These are phyloP conservation scores for Monilinia polystroma DNA, from an alignment of 2,329 filamentous ascomycete genomes.

Conservation along the genomic window DNA sequence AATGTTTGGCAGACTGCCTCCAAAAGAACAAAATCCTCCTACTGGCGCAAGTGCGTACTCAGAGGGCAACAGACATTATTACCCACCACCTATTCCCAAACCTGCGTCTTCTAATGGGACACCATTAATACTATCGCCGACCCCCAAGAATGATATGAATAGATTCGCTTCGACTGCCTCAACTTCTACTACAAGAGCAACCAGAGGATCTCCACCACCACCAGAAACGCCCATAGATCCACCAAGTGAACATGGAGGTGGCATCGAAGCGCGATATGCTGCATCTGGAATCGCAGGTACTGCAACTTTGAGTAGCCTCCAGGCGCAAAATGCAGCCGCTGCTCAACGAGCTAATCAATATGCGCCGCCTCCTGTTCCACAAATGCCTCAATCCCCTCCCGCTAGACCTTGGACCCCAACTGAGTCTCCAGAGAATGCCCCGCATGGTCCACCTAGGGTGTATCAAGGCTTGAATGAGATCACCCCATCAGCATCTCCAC, in stretches of 20 bases:
- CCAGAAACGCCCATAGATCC: conserved; percentile 86
- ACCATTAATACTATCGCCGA: conserved; percentile 35
- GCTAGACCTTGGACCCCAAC: conserved; percentile 91
- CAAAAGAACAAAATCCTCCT: conserved; percentile 32
- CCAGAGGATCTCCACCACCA: conserved; percentile 88
- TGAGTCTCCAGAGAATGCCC: conserved; percentile 79
- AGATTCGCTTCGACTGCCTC: conserved; percentile 80
- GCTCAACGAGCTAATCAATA: conserved; percentile 81
- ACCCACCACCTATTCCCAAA: conserved; percentile 53
- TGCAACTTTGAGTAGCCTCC: conserved; percentile 74
- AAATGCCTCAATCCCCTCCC: conserved; percentile 36
- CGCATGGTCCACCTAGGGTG: conserved; percentile 84
- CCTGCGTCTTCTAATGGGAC: conserved; percentile 30
- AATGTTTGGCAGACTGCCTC: conserved; percentile 65
- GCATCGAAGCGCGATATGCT: conserved; percentile 88
- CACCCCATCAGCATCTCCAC: conserved; percentile 42
- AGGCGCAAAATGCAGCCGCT: conserved; percentile 73
- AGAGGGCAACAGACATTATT: conserved; percentile 45
- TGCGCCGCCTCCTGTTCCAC: conserved; percentile 49
- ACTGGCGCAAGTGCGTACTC: conserved; percentile 29
- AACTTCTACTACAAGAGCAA: conserved; percentile 87
- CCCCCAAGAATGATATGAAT: conserved; percentile 50
- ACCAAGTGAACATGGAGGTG: conserved; percentile 68
- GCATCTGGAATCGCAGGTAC: conserved; percentile 87
- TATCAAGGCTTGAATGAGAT: conserved; percentile 84